These are phyloP conservation scores for Fomitopsis palustris DNA, from an alignment of 1,284 basidiomycete species.

Conservation along the genomic window DNA sequence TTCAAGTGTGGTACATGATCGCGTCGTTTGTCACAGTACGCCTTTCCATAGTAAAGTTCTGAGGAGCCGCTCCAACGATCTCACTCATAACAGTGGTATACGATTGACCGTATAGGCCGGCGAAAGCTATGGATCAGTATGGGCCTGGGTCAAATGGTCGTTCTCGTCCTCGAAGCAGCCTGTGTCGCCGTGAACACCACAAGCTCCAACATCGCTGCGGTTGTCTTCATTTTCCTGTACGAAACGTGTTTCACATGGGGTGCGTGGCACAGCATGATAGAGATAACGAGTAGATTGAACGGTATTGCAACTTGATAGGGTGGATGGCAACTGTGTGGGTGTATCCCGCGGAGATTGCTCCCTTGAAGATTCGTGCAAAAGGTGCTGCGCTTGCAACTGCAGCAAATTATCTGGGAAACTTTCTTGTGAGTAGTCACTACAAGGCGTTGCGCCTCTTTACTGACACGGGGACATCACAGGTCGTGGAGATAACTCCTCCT, in stretches of 20 bases:
- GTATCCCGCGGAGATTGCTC: slow-evolving; percentile 11
- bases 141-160: slow-evolving; percentile 8
- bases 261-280: neutral
- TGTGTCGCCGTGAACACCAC: slow-evolving; percentile 8
- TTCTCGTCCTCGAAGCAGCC: slow-evolving; percentile 7
- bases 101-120: slow-evolving; percentile 10
- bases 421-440: slow-evolving; percentile 2
- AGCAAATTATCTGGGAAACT: slow-evolving; percentile 11
- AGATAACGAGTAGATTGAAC: neutral
- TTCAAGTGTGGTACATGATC: slow-evolving; percentile 19
- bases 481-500: slow-evolving; percentile 46
- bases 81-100: slow-evolving; percentile 12
- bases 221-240: slow-evolving; percentile 10
- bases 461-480: slow-evolving; percentile 27
- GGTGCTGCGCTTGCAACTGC: slow-evolving; percentile 11
- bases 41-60: neutral
- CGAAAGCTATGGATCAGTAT: slow-evolving; percentile 10
- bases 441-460: neutral
- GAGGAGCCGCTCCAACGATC: too few species aligned
- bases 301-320: neutral
- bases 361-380: slow-evolving; percentile 11
- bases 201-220: slow-evolving; percentile 5
- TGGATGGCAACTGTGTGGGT: slow-evolving; percentile 15
- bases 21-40: slow-evolving; percentile 17
- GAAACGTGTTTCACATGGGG: slow-evolving; percentile 13